Evolutionary conservation across 768 basidiomycete species (phyloP).

Genomic region (Terana coerulea): DNA sequence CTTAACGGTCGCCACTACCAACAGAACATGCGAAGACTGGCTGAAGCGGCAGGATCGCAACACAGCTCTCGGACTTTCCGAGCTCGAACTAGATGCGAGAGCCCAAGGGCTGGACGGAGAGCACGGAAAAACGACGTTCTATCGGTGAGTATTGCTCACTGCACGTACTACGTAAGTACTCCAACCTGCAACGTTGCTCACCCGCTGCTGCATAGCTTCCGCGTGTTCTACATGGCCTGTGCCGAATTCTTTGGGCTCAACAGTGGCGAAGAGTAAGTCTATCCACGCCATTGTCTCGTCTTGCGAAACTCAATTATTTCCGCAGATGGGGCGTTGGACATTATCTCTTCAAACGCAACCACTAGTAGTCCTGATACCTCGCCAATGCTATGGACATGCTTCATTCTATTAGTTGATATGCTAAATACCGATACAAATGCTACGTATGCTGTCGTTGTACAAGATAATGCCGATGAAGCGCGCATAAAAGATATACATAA

Average conservation of each 20-base stretch:
- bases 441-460: constrained; percentile 21
- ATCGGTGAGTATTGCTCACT: constrained; percentile 32
- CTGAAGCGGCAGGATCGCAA: constrained; percentile 54
- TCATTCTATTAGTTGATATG: neutral
- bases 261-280: constrained; percentile 46
- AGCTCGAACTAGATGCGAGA: constrained; percentile 45
- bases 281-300: constrained; percentile 17
- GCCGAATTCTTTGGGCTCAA: constrained; percentile 65
- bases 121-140: constrained; percentile 59
- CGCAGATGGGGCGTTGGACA: constrained; percentile 54
- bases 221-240: constrained; percentile 71
- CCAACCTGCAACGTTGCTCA: neutral
- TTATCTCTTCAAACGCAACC: constrained; percentile 45
- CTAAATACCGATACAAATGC: constrained; percentile 5
- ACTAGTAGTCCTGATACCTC: neutral
- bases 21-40: constrained; percentile 64
- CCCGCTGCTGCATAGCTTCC: constrained; percentile 54
- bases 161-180: no score
- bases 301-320: constrained; percentile 6
- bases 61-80: constrained; percentile 42
- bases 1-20: constrained; percentile 63
- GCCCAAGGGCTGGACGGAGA: constrained; percentile 40
- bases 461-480: constrained; percentile 9
- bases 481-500: neutral
- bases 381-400: neutral